These are phyloP conservation scores for Neofusicoccum parvum DNA, from an alignment of 2,329 filamentous ascomycete species.

Conservation along the genomic window DNA sequence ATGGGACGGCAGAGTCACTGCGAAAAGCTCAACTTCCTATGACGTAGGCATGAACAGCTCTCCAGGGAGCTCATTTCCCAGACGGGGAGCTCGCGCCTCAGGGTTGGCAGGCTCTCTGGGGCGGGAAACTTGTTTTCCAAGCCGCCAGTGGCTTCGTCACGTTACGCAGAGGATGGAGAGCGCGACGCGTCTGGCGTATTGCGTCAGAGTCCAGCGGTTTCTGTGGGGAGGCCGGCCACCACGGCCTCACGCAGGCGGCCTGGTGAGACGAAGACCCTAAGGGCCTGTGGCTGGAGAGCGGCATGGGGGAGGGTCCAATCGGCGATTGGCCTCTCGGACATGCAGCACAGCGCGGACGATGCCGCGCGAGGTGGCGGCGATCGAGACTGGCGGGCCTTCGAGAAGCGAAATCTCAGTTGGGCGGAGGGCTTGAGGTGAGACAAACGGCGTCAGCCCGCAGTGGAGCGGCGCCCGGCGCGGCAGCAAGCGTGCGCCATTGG, in stretches of 20 bases:
- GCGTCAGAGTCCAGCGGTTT: conserved; percentile 14
- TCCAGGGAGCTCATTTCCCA: background rate
- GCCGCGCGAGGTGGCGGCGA: background rate
- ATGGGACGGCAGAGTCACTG: background rate
- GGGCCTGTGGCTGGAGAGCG: conserved; percentile 18
- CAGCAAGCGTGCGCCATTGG: background rate
- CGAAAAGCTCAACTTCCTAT: conserved; percentile 25
- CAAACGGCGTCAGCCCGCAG: conserved; percentile 6
- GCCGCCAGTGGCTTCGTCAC: conserved; percentile 14
- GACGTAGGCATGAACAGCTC: conserved; percentile 34
- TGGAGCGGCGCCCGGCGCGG: background rate
- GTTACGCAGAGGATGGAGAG: conserved; percentile 16
- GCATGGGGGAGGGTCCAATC: conserved; percentile 9
- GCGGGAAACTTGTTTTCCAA: conserved; percentile 42
- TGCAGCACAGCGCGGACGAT: conserved; percentile 7
- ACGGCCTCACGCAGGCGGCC: conserved; percentile 5
- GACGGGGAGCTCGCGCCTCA: conserved; percentile 35
- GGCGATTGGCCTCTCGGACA: background rate
- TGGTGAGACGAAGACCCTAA: background rate
- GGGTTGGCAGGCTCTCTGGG: conserved; percentile 21
- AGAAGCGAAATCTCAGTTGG: conserved; percentile 9
- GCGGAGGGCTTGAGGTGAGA: background rate
- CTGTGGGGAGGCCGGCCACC: background rate
- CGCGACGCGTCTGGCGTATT: conserved; percentile 13
- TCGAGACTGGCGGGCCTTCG: conserved; percentile 3